Conservation (phyloP, 306 rosid genomes). For the Hippophae tibetana region DNA sequence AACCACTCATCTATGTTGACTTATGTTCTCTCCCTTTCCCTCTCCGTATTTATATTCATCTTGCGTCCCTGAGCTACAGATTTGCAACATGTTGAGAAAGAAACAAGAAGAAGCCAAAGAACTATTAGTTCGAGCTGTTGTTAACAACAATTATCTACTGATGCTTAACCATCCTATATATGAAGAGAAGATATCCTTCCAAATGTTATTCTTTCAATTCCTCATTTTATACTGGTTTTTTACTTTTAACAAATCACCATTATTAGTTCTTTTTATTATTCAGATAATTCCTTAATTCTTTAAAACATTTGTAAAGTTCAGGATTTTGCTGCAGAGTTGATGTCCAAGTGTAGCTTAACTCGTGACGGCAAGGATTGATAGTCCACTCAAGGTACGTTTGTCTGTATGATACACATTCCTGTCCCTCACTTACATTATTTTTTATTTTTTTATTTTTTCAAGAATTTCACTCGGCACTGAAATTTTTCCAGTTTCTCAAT, state of each 20-base stretch:
- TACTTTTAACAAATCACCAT: too few relatives aligned
- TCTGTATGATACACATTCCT: not conserved
- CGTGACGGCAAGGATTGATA: conserved; percentile 24
- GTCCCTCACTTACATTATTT: not conserved
- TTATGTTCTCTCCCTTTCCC: not conserved
- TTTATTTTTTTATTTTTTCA: not conserved
- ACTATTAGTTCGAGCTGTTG: conserved; percentile 60
- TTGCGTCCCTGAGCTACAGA: conserved; percentile 32
- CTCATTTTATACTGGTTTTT: conserved; percentile 2
- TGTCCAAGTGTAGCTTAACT: conserved; percentile 41
- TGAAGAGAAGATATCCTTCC: conserved; percentile 78
- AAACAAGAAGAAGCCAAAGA: conserved; percentile 84
- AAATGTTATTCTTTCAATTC: conserved; percentile 9
- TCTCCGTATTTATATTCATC: not conserved
- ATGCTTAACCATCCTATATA: conserved; percentile 88
- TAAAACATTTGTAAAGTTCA: conserved; percentile 60
- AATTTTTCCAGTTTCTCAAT: not conserved
- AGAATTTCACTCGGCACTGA: conserved; percentile 4
- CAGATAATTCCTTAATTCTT: conserved; percentile 36
- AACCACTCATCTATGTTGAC: not conserved
- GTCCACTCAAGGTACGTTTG: conserved; percentile 25
- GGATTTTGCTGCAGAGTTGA: conserved; percentile 53
- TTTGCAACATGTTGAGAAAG: conserved; percentile 76
- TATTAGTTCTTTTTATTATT: conserved; percentile 1
- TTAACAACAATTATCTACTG: conserved; percentile 65